phyloP scores from a whole-genome alignment of 2,329 filamentous ascomycete species.

The Fusarium luffae region DNA sequence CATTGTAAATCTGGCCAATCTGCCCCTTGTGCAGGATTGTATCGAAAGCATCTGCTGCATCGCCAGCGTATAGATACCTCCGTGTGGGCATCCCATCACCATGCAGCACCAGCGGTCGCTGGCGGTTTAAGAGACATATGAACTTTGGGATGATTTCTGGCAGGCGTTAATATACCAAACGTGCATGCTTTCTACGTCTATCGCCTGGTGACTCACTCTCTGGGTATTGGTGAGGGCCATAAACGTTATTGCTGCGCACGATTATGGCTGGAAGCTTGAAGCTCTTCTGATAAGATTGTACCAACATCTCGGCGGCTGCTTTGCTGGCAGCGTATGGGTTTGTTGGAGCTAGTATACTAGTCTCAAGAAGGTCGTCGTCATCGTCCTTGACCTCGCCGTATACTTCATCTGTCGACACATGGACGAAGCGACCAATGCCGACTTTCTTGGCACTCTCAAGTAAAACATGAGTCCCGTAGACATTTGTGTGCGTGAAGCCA shows the following conservation, averaged over 20 bases:
- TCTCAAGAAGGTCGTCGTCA: constrained; percentile 77
- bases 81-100: constrained; percentile 80
- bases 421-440: constrained; percentile 78
- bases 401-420: constrained; percentile 87
- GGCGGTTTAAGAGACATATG: constrained; percentile 74
- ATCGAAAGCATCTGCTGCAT: constrained; percentile 85
- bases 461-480: constrained; percentile 85
- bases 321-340: constrained; percentile 87
- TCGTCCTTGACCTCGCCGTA: constrained; percentile 82
- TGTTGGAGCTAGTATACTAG: constrained; percentile 79
- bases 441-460: constrained; percentile 80
- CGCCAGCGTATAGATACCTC: constrained; percentile 80
- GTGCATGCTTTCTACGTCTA: background rate
- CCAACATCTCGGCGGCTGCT: constrained; percentile 84
- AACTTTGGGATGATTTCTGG: constrained; percentile 87
- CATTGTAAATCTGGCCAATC: constrained; percentile 83
- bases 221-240: constrained; percentile 85
- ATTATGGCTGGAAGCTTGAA: constrained; percentile 85
- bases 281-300: constrained; percentile 87
- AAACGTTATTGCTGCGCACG: constrained; percentile 86
- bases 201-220: constrained; percentile 69
- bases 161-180: constrained; percentile 3
- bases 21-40: constrained; percentile 83
- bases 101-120: constrained; percentile 76
- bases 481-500: constrained; percentile 83